A percentile compares a stretch with the other conserved stretches of the same genome.
These are phyloP conservation scores for Picea sitchensis DNA, from an alignment of 75 land plant species.

Conservation along the genomic window DNA sequence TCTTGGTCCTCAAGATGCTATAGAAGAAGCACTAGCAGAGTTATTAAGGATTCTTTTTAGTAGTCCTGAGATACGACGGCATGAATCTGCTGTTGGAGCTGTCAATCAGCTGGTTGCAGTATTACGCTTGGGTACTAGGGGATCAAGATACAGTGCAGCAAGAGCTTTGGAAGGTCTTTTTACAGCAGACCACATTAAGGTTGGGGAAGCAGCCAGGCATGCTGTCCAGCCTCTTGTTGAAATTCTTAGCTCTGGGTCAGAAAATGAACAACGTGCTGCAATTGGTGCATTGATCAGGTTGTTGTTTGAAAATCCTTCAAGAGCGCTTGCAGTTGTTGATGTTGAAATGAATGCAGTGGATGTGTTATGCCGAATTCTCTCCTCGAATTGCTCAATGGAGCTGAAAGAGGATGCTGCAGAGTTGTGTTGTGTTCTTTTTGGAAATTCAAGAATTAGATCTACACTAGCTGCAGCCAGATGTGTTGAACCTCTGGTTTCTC, in stretches of 20 bases:
- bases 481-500: constrained; percentile 88
- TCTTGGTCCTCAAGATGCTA: constrained; percentile 92
- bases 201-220: constrained; percentile 72
- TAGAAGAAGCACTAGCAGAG: constrained; percentile 92
- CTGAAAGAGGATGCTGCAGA: constrained; percentile 95
- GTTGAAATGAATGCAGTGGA: constrained; percentile 94
- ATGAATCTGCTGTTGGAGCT: constrained; percentile 87
- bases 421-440: constrained; percentile 79
- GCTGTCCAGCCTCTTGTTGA: constrained; percentile 92
- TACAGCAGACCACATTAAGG: constrained; percentile 76
- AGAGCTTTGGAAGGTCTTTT: constrained; percentile 86
- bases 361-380: constrained; percentile 80
- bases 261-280: constrained; percentile 93
- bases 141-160: constrained; percentile 88
- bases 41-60: constrained; percentile 74
- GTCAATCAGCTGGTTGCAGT: constrained; percentile 94
- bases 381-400: constrained; percentile 84
- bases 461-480: constrained; percentile 88
- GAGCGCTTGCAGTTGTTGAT: constrained; percentile 87
- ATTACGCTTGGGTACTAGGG: constrained; percentile 86
- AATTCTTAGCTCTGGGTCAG: constrained; percentile 82
- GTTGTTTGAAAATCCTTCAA: constrained; percentile 78
- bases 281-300: constrained; percentile 83
- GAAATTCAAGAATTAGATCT: constrained; percentile 83
- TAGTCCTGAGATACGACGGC: constrained; percentile 75